Evolutionary conservation across 306 rosid genomes (phyloP), one percentile per base, ranked within the genome.

Genomic region (Aeschynomene evenia): DNA sequence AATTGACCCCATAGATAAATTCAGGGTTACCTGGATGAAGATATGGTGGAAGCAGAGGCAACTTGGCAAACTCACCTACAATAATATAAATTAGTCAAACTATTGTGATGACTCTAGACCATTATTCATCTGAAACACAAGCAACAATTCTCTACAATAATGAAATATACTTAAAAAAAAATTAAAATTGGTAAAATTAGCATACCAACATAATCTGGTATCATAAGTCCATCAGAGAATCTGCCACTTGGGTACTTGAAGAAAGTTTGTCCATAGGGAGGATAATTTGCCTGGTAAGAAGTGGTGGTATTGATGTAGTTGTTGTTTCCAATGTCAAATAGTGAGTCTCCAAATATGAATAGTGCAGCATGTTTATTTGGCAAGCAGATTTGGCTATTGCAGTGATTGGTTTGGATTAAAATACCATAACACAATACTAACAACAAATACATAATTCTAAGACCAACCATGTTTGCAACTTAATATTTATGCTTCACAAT

Each of bases 271-370:
- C 89, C 89, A 14, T 81, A 85, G 0, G 86, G 86, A n/a, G 2
- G 6, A 9, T 5, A 75, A 33, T 81, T 81, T 21, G 78, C 80
- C 45, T 54, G 64, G 15, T 0, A 1, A 5, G 0, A 3, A 6
- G 66, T 24, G 5, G 78, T 59, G 48, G 79, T 84, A 64, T 77
- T 62, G 71, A 86, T 70, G 61, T 84, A 84, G 70, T 84, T 78
- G 61, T 86, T 84, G 53, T 75, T 84, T 22, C 91, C 95, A 0
- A 24, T 75, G 33, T 86, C 95, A 12, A 66, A 84, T 2, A 69
- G 0, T 12, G 91, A 88, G 70, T 84, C 91, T 3, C 91, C 91
- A 19, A 88, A 80, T 56, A 84, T 37, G 62, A 83, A 85, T 14
- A 85, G 6, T 21, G 83, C 55, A 7, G 26, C 76, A 3, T 33